Evolutionary conservation across 352 stramenopile species (phyloP).

Genomic region (Pythium aquatile): DNA sequence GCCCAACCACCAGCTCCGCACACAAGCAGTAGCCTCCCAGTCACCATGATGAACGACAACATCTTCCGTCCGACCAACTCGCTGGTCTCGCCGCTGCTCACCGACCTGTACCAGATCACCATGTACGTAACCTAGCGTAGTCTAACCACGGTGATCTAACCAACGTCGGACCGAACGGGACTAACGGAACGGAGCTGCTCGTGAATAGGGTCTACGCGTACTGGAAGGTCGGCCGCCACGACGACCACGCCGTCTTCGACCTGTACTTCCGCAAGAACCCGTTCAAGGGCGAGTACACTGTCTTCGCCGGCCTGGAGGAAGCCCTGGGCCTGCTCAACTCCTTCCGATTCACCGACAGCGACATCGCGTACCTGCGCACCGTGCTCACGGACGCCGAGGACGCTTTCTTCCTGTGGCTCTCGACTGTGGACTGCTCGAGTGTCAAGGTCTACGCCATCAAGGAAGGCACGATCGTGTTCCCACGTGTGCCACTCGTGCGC

Average conservation of each 20-base stretch:
- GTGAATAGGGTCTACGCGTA: constrained; percentile 98
- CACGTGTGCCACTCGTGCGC: constrained; percentile 92
- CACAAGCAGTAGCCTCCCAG: background rate
- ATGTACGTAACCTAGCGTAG: constrained; percentile 52
- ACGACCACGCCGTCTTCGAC: constrained; percentile 93
- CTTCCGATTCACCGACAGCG: constrained; percentile 91
- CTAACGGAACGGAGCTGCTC: constrained; percentile 1
- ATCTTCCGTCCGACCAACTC: constrained; percentile 88
- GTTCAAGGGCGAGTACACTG: constrained; percentile 96
- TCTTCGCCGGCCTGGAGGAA: constrained; percentile 93
- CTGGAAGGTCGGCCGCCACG: constrained; percentile 95
- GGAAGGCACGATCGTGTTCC: constrained; percentile 97
- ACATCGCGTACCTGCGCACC: constrained; percentile 94
- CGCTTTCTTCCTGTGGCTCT: constrained; percentile 96
- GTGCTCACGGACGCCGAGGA: constrained; percentile 89
- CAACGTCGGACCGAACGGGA: constrained; percentile 13
- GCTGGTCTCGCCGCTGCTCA: constrained; percentile 95
- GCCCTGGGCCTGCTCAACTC: constrained; percentile 91
- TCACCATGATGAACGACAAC: constrained; percentile 43
- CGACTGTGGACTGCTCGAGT: constrained; percentile 89
- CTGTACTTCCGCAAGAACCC: constrained; percentile 99
- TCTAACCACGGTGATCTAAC: background rate
- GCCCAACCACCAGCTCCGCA: background rate
- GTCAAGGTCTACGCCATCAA: constrained; percentile 94
- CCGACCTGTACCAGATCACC: constrained; percentile 98